These are phyloP conservation scores for Calamus simplicifolius DNA, from an alignment of 176 grass and related monocot species.

Conservation along the genomic window DNA sequence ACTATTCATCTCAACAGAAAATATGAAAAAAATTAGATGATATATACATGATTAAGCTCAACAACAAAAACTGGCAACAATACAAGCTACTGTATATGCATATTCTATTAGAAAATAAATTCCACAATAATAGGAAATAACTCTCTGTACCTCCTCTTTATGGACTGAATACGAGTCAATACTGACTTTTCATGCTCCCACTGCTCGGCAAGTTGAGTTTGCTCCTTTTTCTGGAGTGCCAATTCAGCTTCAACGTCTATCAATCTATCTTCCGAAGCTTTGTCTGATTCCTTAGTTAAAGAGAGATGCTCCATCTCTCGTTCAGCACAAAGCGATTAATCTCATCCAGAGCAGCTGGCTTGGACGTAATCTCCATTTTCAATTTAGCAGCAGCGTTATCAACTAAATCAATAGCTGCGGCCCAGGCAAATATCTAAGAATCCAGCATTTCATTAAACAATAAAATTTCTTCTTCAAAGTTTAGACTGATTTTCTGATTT, in stretches of 20 bases:
- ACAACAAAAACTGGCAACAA: no score
- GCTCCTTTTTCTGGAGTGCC: conserved; percentile 69
- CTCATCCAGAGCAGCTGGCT: conserved; percentile 95
- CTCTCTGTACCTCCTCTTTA: conserved; percentile 79
- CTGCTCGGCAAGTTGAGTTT: conserved; percentile 67
- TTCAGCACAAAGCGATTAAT: conserved; percentile 85
- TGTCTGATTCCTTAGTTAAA: conserved; percentile 94
- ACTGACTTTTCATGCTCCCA: conserved; percentile 85
- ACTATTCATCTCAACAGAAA: no score
- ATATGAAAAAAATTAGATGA: no score
- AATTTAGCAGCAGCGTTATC: conserved; percentile 95
- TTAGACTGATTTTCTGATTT: no score
- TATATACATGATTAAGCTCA: no score
- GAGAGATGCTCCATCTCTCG: conserved; percentile 98
- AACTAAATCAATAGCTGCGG: conserved; percentile 95
- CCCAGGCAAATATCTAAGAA: conserved; percentile 1
- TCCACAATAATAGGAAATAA: no score
- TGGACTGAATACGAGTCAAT: conserved; percentile 94
- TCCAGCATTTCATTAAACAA: conserved; percentile 13
- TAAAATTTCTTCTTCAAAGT: no score
- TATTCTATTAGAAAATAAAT: no score
- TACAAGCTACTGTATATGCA: no score
- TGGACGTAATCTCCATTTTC: conserved; percentile 99
- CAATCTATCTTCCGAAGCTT: conserved; percentile 84
- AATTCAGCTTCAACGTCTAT: conserved; percentile 75